phyloP scores from a whole-genome alignment of 2,329 filamentous ascomycete genomes.

The Stemphylium vesicarium region DNA sequence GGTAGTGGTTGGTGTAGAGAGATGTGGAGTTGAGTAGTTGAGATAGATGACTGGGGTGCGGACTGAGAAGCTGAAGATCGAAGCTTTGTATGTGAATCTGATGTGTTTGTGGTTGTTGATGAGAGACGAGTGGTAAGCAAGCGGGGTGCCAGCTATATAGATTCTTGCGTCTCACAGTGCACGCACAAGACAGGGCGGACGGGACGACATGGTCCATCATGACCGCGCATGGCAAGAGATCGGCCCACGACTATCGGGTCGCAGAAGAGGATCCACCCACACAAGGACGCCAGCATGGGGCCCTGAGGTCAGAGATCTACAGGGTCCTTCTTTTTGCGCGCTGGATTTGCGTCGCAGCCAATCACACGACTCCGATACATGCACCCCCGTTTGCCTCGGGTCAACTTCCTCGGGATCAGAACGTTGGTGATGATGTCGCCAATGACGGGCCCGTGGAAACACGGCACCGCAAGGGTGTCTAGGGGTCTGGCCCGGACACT shows the following conservation, averaged over 20 bases:
- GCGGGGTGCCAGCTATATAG: slow-evolving; percentile 37
- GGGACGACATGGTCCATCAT: slow-evolving; percentile 18
- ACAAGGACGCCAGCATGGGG: slow-evolving; percentile 11
- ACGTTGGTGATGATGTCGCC: slow-evolving; percentile 22
- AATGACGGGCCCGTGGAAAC: slow-evolving; percentile 21
- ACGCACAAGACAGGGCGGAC: slow-evolving; percentile 8
- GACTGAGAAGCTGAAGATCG: slow-evolving; percentile 9
- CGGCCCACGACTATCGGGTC: slow-evolving; percentile 25
- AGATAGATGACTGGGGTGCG: not conserved
- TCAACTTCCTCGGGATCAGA: slow-evolving; percentile 7
- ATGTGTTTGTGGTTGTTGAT: not conserved
- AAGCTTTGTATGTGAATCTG: slow-evolving; percentile 5
- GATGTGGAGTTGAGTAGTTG: not conserved
- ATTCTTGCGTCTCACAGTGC: slow-evolving; percentile 16
- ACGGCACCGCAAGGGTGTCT: slow-evolving; percentile 9
- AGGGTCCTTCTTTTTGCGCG: slow-evolving; percentile 36
- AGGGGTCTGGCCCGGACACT: slow-evolving; percentile 23
- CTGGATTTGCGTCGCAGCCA: slow-evolving; percentile 10
- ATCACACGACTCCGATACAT: slow-evolving; percentile 18
- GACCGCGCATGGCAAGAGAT: slow-evolving; percentile 31
- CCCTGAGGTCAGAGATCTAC: slow-evolving; percentile 37
- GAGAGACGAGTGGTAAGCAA: slow-evolving; percentile 3
- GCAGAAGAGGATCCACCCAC: slow-evolving; percentile 25
- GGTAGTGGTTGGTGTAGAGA: not conserved
- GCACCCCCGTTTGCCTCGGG: slow-evolving; percentile 13